A percentile compares a stretch with the other conserved stretches of the same genome.
phyloP scores from a whole-genome alignment of 139 green algal species.

The Parachlorella kessleri region DNA sequence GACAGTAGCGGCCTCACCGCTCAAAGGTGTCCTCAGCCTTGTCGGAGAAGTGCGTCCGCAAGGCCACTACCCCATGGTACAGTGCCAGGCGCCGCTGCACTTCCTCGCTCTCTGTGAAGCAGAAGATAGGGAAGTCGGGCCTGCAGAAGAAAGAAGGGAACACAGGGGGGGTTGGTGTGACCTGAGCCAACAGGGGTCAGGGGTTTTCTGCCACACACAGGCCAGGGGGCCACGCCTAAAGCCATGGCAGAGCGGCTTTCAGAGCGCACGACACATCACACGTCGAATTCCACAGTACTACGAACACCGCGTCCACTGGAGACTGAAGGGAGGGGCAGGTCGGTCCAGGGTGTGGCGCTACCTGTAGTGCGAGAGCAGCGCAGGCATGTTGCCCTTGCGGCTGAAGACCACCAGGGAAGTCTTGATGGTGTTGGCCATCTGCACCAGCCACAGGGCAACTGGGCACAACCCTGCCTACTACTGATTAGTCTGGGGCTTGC shows the following conservation, averaged over 20 bases:
- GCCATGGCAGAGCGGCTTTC: too few relatives aligned
- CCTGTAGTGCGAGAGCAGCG: constrained; percentile 83
- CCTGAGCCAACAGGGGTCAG: too few relatives aligned
- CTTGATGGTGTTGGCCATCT: constrained; percentile 89
- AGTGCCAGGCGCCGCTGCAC: constrained; percentile 85
- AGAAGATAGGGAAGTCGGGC: constrained; percentile 78
- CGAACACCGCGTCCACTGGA: too few relatives aligned
- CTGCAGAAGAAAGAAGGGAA: constrained; percentile 27
- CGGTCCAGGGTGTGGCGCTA: not conserved
- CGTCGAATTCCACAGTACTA: too few relatives aligned
- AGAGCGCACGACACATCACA: too few relatives aligned
- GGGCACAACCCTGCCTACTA: too few relatives aligned
- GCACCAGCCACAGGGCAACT: too few relatives aligned
- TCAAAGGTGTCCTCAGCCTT: constrained; percentile 71
- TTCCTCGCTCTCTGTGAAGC: constrained; percentile 77
- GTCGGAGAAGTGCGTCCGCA: constrained; percentile 63
- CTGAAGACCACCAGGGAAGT: constrained; percentile 56
- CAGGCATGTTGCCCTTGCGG: constrained; percentile 74
- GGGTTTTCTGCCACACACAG: too few relatives aligned
- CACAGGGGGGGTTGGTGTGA: too few relatives aligned
- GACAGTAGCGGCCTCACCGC: constrained; percentile 9
- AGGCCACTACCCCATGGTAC: constrained; percentile 75
- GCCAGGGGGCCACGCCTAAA: too few relatives aligned
- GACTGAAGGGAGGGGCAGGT: too few relatives aligned
- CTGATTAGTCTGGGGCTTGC: too few relatives aligned